Evolutionary conservation across 2,329 filamentous ascomycete genomes (phyloP).

Genomic region (Chaetomium sp.): DNA sequence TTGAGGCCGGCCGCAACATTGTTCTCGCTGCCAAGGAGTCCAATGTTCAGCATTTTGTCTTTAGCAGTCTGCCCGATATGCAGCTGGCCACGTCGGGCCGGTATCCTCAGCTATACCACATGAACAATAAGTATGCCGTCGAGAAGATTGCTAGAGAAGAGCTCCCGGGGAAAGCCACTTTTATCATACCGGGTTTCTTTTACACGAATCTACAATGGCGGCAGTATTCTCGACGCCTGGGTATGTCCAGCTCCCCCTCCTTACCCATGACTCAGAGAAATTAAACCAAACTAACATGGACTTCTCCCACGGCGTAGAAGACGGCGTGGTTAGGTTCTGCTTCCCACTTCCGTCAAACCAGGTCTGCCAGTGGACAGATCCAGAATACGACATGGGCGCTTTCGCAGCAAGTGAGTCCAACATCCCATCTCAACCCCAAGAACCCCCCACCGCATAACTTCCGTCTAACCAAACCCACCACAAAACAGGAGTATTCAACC

Average conservation of each 20-base stretch:
- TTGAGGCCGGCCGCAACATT: background rate
- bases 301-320: background rate
- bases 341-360: background rate
- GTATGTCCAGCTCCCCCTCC: background rate
- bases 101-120: background rate
- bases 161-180: background rate
- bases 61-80: background rate
- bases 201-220: background rate
- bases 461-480: background rate
- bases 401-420: background rate
- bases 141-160: background rate
- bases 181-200: background rate
- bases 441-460: background rate
- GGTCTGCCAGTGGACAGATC: background rate
- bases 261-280: background rate
- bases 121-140: background rate
- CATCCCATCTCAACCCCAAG: background rate
- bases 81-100: background rate
- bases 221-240: background rate
- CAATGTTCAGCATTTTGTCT: background rate
- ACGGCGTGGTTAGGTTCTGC: background rate
- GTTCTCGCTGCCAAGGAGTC: conserved; percentile 1
- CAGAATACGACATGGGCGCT: background rate
- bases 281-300: background rate
- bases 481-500: background rate